These are phyloP conservation scores for Fremontodendron californicum DNA, from an alignment of 345 rosid species.

Conservation along the genomic window DNA sequence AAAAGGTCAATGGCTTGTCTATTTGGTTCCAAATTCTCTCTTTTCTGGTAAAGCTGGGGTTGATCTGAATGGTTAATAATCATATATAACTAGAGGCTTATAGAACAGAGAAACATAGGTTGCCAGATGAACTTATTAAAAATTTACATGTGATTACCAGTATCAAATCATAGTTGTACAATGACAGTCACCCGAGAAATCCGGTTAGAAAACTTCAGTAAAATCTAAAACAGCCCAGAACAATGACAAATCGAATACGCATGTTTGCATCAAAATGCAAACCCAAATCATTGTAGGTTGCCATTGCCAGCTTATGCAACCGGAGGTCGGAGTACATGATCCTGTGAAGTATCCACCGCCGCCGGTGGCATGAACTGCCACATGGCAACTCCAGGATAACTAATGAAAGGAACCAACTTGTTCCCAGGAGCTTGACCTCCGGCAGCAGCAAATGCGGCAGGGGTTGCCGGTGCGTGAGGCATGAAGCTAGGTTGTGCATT, in stretches of 20 bases:
- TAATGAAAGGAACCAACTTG: conserved; percentile 82
- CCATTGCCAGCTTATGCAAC: conserved; percentile 65
- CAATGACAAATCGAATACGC: conserved; percentile 36
- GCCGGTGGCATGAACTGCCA: conserved; percentile 99
- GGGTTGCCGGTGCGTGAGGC: conserved; percentile 55
- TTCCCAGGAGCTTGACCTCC: conserved; percentile 82
- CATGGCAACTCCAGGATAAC: conserved; percentile 98
- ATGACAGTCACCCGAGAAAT: conserved; percentile 35
- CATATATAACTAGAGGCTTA: neutral
- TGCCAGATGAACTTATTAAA: conserved; percentile 33
- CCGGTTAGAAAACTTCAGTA: conserved; percentile 37
- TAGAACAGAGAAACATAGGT: neutral
- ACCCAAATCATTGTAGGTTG: conserved; percentile 24
- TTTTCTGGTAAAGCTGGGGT: neutral
- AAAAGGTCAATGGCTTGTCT: neutral
- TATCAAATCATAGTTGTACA: conserved; percentile 22
- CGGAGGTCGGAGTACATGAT: conserved; percentile 90
- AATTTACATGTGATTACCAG: conserved; percentile 51
- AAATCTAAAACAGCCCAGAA: conserved; percentile 37
- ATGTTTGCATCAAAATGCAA: conserved; percentile 39
- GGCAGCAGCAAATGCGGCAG: conserved; percentile 65
- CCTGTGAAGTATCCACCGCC: conserved; percentile 89
- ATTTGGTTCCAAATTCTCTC: neutral
- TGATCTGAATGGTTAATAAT: neutral
- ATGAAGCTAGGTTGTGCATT: conserved; percentile 64